phyloP scores from a whole-genome alignment of 176 grass and related monocot genomes.

The Neostapfia colusana region DNA sequence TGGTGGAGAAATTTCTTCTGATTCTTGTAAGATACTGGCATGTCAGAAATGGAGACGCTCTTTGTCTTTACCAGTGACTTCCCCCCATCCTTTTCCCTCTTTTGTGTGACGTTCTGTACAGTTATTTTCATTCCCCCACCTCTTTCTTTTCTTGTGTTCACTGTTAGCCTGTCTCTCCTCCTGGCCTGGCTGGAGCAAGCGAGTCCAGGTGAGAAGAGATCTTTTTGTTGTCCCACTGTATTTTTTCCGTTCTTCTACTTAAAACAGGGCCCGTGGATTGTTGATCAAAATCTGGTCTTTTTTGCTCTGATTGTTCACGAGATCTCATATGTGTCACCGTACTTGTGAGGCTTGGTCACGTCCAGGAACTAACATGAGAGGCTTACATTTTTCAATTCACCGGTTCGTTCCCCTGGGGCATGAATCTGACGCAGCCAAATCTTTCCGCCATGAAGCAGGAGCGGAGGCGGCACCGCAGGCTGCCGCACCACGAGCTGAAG shows the following conservation, averaged over 20 bases:
- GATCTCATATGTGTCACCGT: background rate
- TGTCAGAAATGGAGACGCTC: background rate
- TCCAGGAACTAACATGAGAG: background rate
- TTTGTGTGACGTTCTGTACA: conserved; percentile 6
- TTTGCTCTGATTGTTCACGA: conserved; percentile 14
- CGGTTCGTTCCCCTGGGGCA: background rate
- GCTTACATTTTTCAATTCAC: conserved; percentile 5
- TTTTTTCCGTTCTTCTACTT: background rate
- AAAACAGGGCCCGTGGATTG: background rate
- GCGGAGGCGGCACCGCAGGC: conserved; percentile 38
- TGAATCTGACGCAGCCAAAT: conserved; percentile 45
- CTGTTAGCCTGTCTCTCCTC: background rate
- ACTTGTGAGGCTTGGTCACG: background rate
- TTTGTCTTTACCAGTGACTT: background rate
- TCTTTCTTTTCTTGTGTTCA: background rate
- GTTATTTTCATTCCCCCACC: background rate
- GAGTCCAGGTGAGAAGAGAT: conserved; percentile 16
- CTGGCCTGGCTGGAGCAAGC: background rate
- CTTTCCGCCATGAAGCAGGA: conserved; percentile 45
- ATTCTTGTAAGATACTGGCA: background rate
- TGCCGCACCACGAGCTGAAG: conserved; percentile 30
- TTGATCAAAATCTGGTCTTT: background rate
- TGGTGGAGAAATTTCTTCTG: background rate
- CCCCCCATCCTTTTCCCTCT: conserved; percentile 3
- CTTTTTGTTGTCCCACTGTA: background rate